Percentiles rank a stretch among this genome's conserved stretches.
Evolutionary conservation across 2,329 filamentous ascomycete species (phyloP).

Genomic region (Peltaster fructicola): DNA sequence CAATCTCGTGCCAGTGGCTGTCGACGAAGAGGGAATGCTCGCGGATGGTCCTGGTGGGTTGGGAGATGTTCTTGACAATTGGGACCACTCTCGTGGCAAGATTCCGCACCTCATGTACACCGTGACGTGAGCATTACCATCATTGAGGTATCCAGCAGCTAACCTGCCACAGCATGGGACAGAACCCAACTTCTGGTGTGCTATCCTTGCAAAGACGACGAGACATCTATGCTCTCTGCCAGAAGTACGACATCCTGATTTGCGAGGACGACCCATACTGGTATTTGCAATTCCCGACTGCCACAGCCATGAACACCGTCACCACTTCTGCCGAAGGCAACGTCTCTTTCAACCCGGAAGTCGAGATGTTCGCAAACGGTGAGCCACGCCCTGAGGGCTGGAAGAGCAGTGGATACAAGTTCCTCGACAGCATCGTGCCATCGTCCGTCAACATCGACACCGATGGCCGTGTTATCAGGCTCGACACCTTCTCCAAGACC

Average conservation of each 20-base stretch:
- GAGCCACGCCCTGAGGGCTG: conserved; percentile 30
- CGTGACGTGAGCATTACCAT: conserved; percentile 49
- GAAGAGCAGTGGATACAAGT: conserved; percentile 50
- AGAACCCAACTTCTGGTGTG: conserved; percentile 71
- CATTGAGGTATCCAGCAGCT: conserved; percentile 2
- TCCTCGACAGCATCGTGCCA: conserved; percentile 67
- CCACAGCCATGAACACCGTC: conserved; percentile 27
- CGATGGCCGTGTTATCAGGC: conserved; percentile 71
- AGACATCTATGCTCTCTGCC: conserved; percentile 64
- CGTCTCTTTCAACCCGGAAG: conserved; percentile 13
- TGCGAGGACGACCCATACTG: conserved; percentile 92
- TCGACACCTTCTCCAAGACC: conserved; percentile 91
- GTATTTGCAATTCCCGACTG: conserved; percentile 77
- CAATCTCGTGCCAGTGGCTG: conserved; percentile 53
- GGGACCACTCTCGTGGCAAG: conserved; percentile 58
- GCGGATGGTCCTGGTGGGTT: conserved; percentile 55
- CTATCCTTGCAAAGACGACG: conserved; percentile 55
- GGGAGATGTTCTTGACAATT: conserved; percentile 61
- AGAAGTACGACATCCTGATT: conserved; percentile 75
- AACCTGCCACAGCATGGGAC: conserved; percentile 45
- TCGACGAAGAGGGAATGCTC: conserved; percentile 69
- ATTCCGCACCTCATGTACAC: conserved; percentile 78
- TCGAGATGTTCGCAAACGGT: conserved; percentile 24
- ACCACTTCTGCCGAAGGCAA: conserved; percentile 12
- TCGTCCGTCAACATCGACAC: conserved; percentile 68